Percentiles rank a stretch among this genome's conserved stretches.
phyloP scores from a whole-genome alignment of 495 filamentous ascomycete genomes.

The Glutinoglossum americanum region DNA sequence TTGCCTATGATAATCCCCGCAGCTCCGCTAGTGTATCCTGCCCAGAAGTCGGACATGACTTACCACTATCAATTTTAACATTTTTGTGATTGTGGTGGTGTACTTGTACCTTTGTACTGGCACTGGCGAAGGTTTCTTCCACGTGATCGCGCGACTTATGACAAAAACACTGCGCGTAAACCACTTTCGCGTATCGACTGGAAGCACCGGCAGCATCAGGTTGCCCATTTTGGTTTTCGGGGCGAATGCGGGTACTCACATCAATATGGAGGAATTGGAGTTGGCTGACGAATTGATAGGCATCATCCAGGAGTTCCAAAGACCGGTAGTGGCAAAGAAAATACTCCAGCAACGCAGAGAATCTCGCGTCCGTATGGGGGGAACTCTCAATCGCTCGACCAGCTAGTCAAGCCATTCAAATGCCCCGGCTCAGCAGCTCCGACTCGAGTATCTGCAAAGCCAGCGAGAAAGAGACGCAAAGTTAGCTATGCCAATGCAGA shows the following conservation, averaged over 20 bases:
- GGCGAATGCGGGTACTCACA: not conserved
- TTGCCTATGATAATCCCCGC: constrained; percentile 72
- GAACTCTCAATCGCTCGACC: constrained; percentile 35
- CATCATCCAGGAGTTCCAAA: constrained; percentile 21
- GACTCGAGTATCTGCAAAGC: constrained; percentile 54
- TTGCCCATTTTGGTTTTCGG: not conserved
- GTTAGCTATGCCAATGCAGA: constrained; percentile 77
- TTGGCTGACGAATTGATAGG: constrained; percentile 13
- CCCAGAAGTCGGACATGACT: constrained; percentile 70
- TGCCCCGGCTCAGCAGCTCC: constrained; percentile 66
- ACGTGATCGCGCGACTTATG: constrained; percentile 2
- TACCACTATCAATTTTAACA: not conserved
- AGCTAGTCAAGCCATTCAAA: constrained; percentile 73
- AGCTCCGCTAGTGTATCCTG: constrained; percentile 66
- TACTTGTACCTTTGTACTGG: too few relatives aligned
- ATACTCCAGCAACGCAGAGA: constrained; percentile 17
- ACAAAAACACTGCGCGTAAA: not conserved
- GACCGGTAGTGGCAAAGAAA: constrained; percentile 16
- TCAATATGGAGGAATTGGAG: not conserved
- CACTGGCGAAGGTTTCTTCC: not conserved
- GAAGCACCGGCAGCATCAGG: not conserved
- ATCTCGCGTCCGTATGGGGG: constrained; percentile 15
- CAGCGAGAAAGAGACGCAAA: constrained; percentile 67
- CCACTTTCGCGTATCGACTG: not conserved
- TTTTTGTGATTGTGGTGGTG: not conserved